Percentiles rank a stretch among this genome's conserved stretches.
Evolutionary conservation across 495 filamentous ascomycete genomes (phyloP).

Genomic region (Neurospora tetrasperma): DNA sequence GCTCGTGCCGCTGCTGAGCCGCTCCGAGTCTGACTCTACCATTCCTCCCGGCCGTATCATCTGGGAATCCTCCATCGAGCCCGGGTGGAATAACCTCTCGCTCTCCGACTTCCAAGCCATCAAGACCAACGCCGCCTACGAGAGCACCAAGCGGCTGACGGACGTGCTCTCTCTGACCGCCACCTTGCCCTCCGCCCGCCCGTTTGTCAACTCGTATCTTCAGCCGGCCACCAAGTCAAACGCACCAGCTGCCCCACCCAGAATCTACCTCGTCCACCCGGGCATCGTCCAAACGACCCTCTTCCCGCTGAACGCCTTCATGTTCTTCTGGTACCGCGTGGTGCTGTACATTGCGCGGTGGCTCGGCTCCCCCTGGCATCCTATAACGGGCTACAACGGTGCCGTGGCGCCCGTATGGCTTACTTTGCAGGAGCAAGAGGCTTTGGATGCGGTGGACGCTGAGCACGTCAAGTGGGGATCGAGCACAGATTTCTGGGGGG

Average conservation of each 20-base stretch:
- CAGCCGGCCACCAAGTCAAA: background rate
- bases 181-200: conserved; percentile 50
- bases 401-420: conserved; percentile 70
- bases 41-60: conserved; percentile 51
- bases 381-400: conserved; percentile 61
- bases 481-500: conserved; percentile 46
- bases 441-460: conserved; percentile 46
- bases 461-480: conserved; percentile 80
- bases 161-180: conserved; percentile 74
- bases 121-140: conserved; percentile 54
- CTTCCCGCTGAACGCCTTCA: conserved; percentile 54
- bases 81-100: conserved; percentile 42
- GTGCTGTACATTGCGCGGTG: conserved; percentile 64
- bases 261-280: conserved; percentile 71
- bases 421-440: conserved; percentile 55
- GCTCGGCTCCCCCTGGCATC: conserved; percentile 83
- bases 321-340: conserved; percentile 46
- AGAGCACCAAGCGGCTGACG: conserved; percentile 74
- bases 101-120: conserved; percentile 69
- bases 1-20: conserved; percentile 59
- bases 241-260: conserved; percentile 29
- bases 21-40: conserved; percentile 22
- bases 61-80: conserved; percentile 78
- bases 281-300: conserved; percentile 78
- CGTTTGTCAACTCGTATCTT: conserved; percentile 40